Evolutionary conservation across 2,329 filamentous ascomycete species (phyloP), one percentile per base, ranked within the genome.

Genomic region (Fusarium sp.): DNA sequence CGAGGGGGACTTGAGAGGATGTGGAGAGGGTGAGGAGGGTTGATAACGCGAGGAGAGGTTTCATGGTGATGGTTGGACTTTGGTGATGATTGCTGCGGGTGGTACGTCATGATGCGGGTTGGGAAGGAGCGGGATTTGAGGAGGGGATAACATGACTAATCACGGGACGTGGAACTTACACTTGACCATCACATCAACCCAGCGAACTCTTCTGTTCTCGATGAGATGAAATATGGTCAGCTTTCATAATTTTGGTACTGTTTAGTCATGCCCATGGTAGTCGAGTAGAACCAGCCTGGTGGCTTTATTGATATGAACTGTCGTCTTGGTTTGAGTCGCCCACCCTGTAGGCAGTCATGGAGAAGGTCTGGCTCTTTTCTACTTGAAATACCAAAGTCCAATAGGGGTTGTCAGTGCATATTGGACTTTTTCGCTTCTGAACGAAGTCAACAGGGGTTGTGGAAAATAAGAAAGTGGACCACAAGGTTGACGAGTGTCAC

Each of bases 41-140:
- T 66, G 67, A 64, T 65, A 78, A 14, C 13, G 65, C 22, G 29
- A 66, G n/a, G 29, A 77, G 27, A 27, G 71, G 74, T 73, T 77
- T 77, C 76, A 78, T 79, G 42, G 58, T 70, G 74, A 47, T 47
- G 35, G 35, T 47, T 27, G 20, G 8, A 18, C 7, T 31, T 13
- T 68, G 22, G 38, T 47, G 60, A 27, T 54, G 9, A 27, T 6
- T 40, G 52, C 42, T 69, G 63, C 50, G 27, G 62, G 25, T 18
- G 6, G 52, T 74, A 75, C 73, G 73, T 75, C 73, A 75, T 75
- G 64, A 65, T 65, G 59, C 50, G 59, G 65, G 35, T 68, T 65
- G 25, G n/a, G n/a, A 29, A 29, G 8, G 29, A 36, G 45, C 45
- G 22, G 27, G 27, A 52, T 52, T 52, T 52, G 27, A 25, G 36